A percentile compares a stretch with the other conserved stretches of the same genome.
phyloP scores from a whole-genome alignment of 2,329 filamentous ascomycete genomes.

The Talaromyces marneffei region DNA sequence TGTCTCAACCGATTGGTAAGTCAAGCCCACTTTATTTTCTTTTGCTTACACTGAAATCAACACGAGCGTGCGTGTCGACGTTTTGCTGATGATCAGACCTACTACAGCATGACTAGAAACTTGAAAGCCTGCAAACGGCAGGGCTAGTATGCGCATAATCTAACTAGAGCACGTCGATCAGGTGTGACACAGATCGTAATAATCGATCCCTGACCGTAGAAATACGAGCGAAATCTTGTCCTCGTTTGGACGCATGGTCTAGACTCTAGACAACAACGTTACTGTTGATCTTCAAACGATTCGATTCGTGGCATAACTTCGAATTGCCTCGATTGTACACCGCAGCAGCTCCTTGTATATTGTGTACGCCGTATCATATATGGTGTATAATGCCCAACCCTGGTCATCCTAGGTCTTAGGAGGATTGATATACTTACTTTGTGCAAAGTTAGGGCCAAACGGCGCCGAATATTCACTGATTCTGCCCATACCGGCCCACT shows the following conservation, averaged over 20 bases:
- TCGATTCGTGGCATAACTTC: not conserved
- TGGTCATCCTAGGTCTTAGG: slow-evolving; percentile 4
- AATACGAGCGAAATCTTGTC: not conserved
- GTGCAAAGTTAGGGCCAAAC: slow-evolving; percentile 10
- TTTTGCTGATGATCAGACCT: not conserved
- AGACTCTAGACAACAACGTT: not conserved
- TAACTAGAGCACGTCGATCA: not conserved
- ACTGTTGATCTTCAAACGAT: not conserved
- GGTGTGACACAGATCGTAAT: not conserved
- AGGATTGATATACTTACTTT: slow-evolving; percentile 1
- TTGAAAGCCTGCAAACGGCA: not conserved
- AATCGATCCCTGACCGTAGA: not conserved
- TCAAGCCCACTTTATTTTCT: not conserved
- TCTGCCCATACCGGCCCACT: not conserved
- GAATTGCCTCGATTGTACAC: not conserved
- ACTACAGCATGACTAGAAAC: not conserved
- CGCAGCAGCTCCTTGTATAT: not conserved
- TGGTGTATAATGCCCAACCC: not conserved
- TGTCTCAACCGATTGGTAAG: not conserved
- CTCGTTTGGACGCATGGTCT: not conserved
- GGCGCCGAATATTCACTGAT: slow-evolving; percentile 3
- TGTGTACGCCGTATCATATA: not conserved
- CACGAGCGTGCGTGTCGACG: not conserved
- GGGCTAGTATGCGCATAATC: not conserved
- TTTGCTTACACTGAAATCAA: not conserved